Percentiles rank a stretch among this genome's conserved stretches.
phyloP scores from a whole-genome alignment of 306 rosid species.

The Benincasa hispida region DNA sequence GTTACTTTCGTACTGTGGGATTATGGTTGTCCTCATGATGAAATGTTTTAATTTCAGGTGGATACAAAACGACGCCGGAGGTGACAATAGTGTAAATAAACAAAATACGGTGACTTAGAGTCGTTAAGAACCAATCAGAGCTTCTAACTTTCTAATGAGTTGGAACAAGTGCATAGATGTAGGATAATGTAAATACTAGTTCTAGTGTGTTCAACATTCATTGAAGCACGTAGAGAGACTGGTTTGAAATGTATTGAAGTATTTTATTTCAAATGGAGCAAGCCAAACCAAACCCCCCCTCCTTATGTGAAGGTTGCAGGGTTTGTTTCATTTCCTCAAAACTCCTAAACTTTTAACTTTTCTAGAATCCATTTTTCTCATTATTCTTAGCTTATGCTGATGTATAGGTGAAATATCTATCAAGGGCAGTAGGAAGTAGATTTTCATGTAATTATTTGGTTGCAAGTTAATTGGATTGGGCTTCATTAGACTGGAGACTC shows the following conservation, averaged over 20 bases:
- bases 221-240: slow-evolving; percentile 2
- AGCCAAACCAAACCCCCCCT: neutral
- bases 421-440: neutral
- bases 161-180: neutral
- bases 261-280: neutral
- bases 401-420: neutral
- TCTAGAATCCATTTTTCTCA: neutral
- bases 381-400: slow-evolving; percentile 1
- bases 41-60: slow-evolving; percentile 35
- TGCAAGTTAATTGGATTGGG: neutral
- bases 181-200: neutral
- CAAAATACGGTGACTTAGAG: neutral
- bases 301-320: neutral
- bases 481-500: neutral
- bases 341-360: neutral
- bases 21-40: neutral
- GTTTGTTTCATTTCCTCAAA: slow-evolving; percentile 1
- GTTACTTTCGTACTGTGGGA: neutral
- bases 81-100: slow-evolving; percentile 14
- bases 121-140: neutral
- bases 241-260: slow-evolving; percentile 1
- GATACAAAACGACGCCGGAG: slow-evolving; percentile 92
- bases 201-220: neutral
- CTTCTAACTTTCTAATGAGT: neutral
- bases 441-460: slow-evolving; percentile 2